Conservation (phyloP, 2,329 filamentous ascomycete species). For the Diaporthe sp. region DNA sequence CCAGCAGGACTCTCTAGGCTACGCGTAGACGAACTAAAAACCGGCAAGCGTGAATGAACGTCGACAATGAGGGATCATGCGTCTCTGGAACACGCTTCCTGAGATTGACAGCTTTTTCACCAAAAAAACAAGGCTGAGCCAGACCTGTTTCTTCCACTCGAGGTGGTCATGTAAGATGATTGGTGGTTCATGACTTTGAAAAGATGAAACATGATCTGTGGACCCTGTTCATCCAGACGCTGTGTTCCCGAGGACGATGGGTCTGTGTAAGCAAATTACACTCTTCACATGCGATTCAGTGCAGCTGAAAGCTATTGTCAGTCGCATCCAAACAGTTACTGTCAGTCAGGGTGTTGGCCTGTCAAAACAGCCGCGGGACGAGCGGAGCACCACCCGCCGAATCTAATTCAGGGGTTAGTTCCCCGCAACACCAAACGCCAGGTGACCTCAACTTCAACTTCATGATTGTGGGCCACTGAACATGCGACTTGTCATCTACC, state of each 20-base stretch:
- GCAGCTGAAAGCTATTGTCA: not conserved
- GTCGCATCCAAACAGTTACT: not conserved
- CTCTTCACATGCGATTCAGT: not conserved
- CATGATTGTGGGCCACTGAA: not conserved
- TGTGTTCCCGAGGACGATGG: not conserved
- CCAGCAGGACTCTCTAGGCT: constrained; percentile 58
- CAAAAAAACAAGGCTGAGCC: not conserved
- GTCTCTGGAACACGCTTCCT: not conserved
- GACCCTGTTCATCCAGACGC: not conserved
- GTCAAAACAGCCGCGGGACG: not conserved
- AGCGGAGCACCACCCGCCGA: constrained; percentile 38
- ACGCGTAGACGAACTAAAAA: constrained; percentile 50
- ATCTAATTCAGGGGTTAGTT: constrained; percentile 37
- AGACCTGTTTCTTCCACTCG: not conserved
- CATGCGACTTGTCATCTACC: not conserved
- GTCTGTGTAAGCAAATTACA: not conserved
- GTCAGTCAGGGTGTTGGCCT: not conserved
- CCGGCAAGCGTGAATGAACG: constrained; percentile 35
- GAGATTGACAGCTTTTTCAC: constrained; percentile 4
- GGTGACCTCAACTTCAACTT: constrained; percentile 17
- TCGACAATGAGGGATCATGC: not conserved
- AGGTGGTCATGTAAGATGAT: constrained; percentile 42
- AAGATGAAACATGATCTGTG: constrained; percentile 5
- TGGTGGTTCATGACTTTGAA: constrained; percentile 30
- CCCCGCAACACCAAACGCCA: constrained; percentile 37